Evolutionary conservation across 257 asterid genomes (phyloP), one percentile per base, ranked within the genome.

Genomic region (Solanum piurae): DNA sequence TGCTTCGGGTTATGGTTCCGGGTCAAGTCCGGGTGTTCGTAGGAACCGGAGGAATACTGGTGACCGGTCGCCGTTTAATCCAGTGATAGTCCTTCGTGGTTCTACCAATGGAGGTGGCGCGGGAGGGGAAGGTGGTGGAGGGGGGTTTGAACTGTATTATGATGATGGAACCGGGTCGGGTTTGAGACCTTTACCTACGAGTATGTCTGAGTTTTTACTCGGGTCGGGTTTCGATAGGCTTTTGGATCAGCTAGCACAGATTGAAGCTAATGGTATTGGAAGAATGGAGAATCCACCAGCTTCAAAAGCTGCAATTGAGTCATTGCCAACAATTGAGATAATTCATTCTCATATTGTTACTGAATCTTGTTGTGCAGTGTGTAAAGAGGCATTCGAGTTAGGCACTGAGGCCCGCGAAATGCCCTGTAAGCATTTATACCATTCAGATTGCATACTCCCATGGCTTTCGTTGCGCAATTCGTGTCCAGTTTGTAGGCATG

Each of bases 81-180:
- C 98, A 25, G 98, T 95, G 3, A 95, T 95, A 31, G 98, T 95
- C 71, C 96, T 95, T 10, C 98, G 98, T 37, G 98, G 97, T 3
- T 84, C 92, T 34, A 85, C 91, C 34, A 94, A 93, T 3, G 91
- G 91, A 9, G 92, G 83, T 2, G 89, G 77, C 5, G 92, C 31
- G 16, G 71, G 83, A 23, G 58, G 33, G 58, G 94, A 86, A 10
- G 80, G 29, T 2, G 94, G 83, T 3, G 90, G 93, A 23, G 93
- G 92, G 38, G 94, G 94, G 49, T 95, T 95, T 87, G 98, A 95
- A 86, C 52, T 96, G 90, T 96, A 90, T 89, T 95, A 96, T 49
- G 98, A 96, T 74, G 98, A 95, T 66, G 98, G 96, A n/a, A 89
- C 96, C 1, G 98, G 98, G 69, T 96, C 95, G 89, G 98, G 98